Conservation (phyloP, 164 flowering plant genomes). For the Nymphaea thermarum region DNA sequence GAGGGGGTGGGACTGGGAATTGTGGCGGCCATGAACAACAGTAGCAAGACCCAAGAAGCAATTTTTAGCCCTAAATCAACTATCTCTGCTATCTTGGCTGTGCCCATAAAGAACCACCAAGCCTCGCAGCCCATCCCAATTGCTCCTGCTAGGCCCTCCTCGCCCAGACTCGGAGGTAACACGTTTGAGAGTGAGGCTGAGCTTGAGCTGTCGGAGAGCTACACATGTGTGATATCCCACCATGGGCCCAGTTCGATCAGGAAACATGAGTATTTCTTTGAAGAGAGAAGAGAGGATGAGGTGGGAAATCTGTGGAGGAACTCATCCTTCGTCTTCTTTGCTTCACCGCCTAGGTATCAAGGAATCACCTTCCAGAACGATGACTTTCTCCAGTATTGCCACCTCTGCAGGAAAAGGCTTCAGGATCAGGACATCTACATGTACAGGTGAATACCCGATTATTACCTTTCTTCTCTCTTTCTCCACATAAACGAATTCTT, state of each 20-base stretch:
- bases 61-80: conserved; percentile 1
- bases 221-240: conserved; percentile 49
- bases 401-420: conserved; percentile 47
- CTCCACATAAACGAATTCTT: too few species aligned
- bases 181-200: conserved; percentile 19
- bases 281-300: conserved; percentile 3
- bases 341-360: conserved; percentile 9
- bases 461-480: neutral
- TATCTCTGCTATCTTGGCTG: neutral
- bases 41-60: conserved; percentile 8
- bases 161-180: conserved; percentile 9
- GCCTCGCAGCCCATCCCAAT: conserved; percentile 32
- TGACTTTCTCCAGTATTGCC: conserved; percentile 31
- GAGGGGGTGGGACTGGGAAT: conserved; percentile 38
- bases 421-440: conserved; percentile 52
- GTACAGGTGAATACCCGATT: conserved; percentile 33
- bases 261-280: conserved; percentile 34
- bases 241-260: conserved; percentile 19
- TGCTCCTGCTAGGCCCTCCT: conserved; percentile 5
- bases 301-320: conserved; percentile 2
- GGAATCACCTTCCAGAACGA: neutral
- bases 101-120: conserved; percentile 4
- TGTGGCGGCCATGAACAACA: conserved; percentile 34
- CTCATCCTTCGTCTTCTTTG: conserved; percentile 12
- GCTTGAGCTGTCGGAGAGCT: conserved; percentile 52